Evolutionary conservation across 345 rosid genomes (phyloP), one percentile per base, ranked within the genome.

Genomic region (Populus nigra): DNA sequence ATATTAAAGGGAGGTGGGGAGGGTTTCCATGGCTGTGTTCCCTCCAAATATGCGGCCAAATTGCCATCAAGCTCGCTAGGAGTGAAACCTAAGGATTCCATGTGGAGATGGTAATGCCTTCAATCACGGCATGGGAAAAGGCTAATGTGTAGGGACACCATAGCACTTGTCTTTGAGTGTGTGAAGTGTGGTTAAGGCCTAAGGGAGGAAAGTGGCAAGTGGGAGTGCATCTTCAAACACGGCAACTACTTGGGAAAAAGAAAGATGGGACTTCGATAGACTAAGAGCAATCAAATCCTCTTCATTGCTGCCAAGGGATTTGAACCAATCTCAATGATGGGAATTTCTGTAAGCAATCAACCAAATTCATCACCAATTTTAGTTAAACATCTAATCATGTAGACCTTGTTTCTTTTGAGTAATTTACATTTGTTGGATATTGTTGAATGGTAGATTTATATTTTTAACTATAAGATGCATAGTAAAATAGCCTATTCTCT

Each of bases 81-180:
- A 65, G 79, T 50, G 76, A 63, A 35, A 10, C 31, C 25, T 3
- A 75, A 69, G 81, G 20, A 27, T 39, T 20, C 57, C 25, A 2
- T 15, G 49, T 71, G 29, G 67, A 45, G 18, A 68, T 72, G 74
- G 74, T 27, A 75, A 7, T 61, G 41, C 71, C 84, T 72, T 81
- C 80, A 76, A 81, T 81, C 80, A 81, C 80, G 84, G 77, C 63
- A 39, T 59, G 84, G 77, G 69, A 72, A 74, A 59, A 74, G n/a
- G 15, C 67, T 5, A 35, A 27, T 39, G 47, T 18, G 70, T 59
- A 50, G 73, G 69, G 77, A 22, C 63, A 16, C n/a, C 12, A 6
- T 63, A 16, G 11, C 53, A 35, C 29, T n/a, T 39, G 25, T 41
- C 20, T 16, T 5, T 16, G 12, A 27, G 35, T 9, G 10, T 22